Conservation (phyloP, 768 basidiomycete species). For the Pisolithus marmoratus region DNA sequence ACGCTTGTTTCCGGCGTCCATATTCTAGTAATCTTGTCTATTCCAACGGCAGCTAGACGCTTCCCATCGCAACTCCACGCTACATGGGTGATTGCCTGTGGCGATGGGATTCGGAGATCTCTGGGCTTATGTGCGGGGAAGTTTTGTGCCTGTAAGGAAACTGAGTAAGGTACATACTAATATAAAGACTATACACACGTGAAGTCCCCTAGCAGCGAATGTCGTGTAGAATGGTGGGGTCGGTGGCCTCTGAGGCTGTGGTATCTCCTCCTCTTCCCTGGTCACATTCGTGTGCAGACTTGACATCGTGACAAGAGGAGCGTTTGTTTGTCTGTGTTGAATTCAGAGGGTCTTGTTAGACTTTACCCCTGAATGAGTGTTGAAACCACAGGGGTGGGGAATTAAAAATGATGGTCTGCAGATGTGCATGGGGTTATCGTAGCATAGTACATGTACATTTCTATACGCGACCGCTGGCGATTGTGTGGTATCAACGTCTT, state of each 20-base stretch:
- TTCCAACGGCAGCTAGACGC: slow-evolving; percentile 74
- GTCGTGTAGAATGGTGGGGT: slow-evolving; percentile 71
- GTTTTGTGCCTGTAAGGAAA: slow-evolving; percentile 53
- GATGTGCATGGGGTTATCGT: no score
- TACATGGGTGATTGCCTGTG: slow-evolving; percentile 66
- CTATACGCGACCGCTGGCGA: no score
- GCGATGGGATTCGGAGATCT: slow-evolving; percentile 60
- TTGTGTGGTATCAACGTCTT: no score
- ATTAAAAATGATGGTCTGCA: no score
- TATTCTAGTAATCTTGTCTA: slow-evolving; percentile 72
- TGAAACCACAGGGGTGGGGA: no score
- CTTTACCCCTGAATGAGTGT: no score
- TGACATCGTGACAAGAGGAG: slow-evolving; percentile 19
- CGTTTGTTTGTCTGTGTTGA: slow-evolving; percentile 21
- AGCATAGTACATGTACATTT: no score
- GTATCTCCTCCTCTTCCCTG: slow-evolving; percentile 55
- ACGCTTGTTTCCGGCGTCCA: slow-evolving; percentile 79
- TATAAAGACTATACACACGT: slow-evolving; percentile 42
- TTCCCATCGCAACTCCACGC: slow-evolving; percentile 84
- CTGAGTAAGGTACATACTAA: slow-evolving; percentile 10
- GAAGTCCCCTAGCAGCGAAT: slow-evolving; percentile 63
- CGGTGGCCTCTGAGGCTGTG: slow-evolving; percentile 53
- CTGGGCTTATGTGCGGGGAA: slow-evolving; percentile 79
- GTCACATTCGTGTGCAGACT: slow-evolving; percentile 12
- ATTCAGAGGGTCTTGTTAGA: slow-evolving; percentile 8